phyloP scores from a whole-genome alignment of 1,284 basidiomycete species.

The Papiliotrema flavescens region DNA sequence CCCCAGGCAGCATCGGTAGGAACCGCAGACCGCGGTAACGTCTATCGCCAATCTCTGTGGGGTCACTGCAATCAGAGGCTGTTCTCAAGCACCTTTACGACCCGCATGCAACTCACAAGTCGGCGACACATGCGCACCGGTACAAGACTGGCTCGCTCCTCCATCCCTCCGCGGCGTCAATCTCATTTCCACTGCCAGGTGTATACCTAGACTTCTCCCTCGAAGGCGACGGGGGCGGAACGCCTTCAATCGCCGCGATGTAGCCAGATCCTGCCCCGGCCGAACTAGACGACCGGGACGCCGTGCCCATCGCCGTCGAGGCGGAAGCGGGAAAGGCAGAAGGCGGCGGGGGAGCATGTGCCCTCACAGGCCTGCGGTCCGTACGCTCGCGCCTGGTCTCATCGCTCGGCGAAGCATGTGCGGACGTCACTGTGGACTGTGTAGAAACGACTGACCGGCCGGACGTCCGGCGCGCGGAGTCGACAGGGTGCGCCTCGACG shows the following conservation, averaged over 20 bases:
- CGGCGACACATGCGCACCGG: conserved; percentile 45
- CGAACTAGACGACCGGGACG: too few species aligned
- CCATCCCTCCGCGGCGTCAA: conserved; percentile 39
- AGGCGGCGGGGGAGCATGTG: neutral
- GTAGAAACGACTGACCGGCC: too few species aligned
- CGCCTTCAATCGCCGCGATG: too few species aligned
- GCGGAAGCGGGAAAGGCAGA: neutral
- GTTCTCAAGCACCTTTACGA: neutral
- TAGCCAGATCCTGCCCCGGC: too few species aligned
- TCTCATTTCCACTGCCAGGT: neutral
- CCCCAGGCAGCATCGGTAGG: conserved; percentile 37
- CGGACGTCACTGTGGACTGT: too few species aligned
- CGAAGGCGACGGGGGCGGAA: neutral
- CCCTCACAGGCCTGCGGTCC: too few species aligned
- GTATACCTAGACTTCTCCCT: too few species aligned
- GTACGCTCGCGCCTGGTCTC: too few species aligned
- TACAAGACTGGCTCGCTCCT: conserved; percentile 38
- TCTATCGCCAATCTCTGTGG: conserved; percentile 24
- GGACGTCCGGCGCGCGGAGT: neutral
- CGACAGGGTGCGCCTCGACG: neutral
- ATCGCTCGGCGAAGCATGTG: too few species aligned
- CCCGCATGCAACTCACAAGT: conserved; percentile 30
- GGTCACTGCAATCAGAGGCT: conserved; percentile 16
- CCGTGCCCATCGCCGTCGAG: too few species aligned
- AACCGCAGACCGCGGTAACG: conserved; percentile 41